Evolutionary conservation across 129 eudicot species (phyloP).

Genomic region (Smallanthus sonchifolius): DNA sequence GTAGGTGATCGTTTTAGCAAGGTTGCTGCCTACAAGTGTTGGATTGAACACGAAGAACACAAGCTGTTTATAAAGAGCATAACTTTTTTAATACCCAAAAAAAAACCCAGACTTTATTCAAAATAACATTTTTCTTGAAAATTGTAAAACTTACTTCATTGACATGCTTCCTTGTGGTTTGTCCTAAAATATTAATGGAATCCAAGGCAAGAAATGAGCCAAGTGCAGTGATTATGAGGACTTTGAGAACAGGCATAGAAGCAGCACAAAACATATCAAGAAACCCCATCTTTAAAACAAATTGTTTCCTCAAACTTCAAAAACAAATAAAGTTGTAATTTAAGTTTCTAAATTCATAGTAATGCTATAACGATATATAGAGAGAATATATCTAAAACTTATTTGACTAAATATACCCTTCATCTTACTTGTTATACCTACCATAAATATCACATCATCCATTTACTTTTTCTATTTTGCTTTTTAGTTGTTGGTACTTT

Average conservation of each 20-base stretch:
- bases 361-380: background rate
- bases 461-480: too few species aligned
- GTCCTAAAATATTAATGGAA: constrained; percentile 47
- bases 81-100: too few species aligned
- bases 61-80: constrained; percentile 29
- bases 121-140: background rate
- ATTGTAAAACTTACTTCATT: constrained; percentile 40
- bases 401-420: too few species aligned
- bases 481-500: too few species aligned
- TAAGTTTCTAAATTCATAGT: background rate
- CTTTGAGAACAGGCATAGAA: constrained; percentile 76
- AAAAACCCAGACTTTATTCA: background rate
- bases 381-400: background rate
- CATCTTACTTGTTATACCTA: background rate
- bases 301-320: background rate
- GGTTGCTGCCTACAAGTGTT: constrained; percentile 67
- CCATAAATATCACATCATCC: background rate
- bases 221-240: constrained; percentile 67
- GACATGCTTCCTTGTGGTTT: constrained; percentile 50
- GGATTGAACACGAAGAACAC: constrained; percentile 85
- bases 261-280: constrained; percentile 61
- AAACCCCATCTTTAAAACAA: constrained; percentile 30
- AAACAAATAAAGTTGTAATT: background rate
- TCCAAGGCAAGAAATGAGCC: constrained; percentile 73
- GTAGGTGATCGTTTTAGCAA: constrained; percentile 69